Evolutionary conservation across 2,329 filamentous ascomycete genomes (phyloP).

Genomic region (Pestalotiopsis fici): DNA sequence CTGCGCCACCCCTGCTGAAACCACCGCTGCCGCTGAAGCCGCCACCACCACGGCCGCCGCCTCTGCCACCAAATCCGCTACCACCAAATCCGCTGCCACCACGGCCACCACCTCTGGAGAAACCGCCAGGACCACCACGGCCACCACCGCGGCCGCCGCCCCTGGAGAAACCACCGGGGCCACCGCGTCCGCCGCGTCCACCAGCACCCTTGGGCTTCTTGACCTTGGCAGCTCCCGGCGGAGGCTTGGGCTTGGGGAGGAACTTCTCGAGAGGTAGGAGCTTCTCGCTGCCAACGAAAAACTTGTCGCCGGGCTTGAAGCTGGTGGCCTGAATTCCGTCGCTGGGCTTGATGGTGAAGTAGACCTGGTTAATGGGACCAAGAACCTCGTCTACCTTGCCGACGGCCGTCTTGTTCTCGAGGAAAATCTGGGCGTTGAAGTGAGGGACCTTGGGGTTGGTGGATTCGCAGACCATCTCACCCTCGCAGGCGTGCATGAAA

Average conservation of each 20-base stretch:
- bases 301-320: conserved; percentile 96
- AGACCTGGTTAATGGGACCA: conserved; percentile 95
- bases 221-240: conserved; percentile 62
- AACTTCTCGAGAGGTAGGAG: conserved; percentile 94
- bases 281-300: conserved; percentile 95
- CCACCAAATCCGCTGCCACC: conserved; percentile 49
- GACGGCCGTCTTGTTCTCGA: conserved; percentile 95
- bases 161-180: conserved; percentile 40
- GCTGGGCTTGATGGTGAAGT: conserved; percentile 96
- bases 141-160: conserved; percentile 25
- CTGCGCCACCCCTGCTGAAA: conserved; percentile 62
- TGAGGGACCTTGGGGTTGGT: conserved; percentile 95
- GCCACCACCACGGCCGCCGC: conserved; percentile 29
- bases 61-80: conserved; percentile 33
- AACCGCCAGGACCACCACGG: conserved; percentile 45
- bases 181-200: conserved; percentile 45
- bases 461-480: conserved; percentile 96
- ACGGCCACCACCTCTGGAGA: conserved; percentile 24
- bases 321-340: conserved; percentile 93
- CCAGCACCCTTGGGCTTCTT: conserved; percentile 70
- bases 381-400: conserved; percentile 92
- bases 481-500: conserved; percentile 93
- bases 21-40: conserved; percentile 30
- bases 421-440: conserved; percentile 98
- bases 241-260: conserved; percentile 86